phyloP scores from a whole-genome alignment of 108 stramenopile species.

The Epipyxis sp. region DNA sequence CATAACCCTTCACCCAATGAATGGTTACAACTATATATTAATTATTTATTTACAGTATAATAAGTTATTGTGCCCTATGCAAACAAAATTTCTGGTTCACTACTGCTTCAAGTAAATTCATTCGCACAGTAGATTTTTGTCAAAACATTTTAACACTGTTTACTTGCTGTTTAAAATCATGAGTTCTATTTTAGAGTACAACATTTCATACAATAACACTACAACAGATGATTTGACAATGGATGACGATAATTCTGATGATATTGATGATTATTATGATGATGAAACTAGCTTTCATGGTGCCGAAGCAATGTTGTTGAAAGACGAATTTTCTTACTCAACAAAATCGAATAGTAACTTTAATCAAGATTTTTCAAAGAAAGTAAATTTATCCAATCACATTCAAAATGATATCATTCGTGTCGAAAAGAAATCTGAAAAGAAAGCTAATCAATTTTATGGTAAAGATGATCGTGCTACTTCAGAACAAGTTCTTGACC shows the following conservation, averaged over 20 bases:
- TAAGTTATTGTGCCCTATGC: no score
- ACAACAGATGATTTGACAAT: no score
- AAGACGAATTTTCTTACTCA: not conserved
- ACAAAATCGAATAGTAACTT: not conserved
- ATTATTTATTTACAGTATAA: no score
- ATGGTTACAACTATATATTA: no score
- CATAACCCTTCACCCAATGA: no score
- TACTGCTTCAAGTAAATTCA: no score
- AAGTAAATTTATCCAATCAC: conserved; percentile 62
- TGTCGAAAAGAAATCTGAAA: conserved; percentile 79
- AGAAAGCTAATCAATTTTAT: conserved; percentile 68
- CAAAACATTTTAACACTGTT: no score
- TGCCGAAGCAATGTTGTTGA: not conserved
- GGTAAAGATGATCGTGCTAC: conserved; percentile 93
- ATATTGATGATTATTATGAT: not conserved
- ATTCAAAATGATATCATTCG: conserved; percentile 76
- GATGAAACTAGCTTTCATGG: not conserved
- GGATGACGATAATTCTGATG: no score
- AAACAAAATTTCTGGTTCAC: no score
- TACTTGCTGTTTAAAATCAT: no score
- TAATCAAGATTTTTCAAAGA: conserved; percentile 22
- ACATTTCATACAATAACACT: no score
- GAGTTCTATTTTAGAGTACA: no score
- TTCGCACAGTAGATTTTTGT: not conserved
- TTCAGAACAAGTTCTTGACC: conserved; percentile 84